Base-by-base conservation (phyloP, 331 rosid genomes). In the Rhamnella rubrinervis region DNA sequence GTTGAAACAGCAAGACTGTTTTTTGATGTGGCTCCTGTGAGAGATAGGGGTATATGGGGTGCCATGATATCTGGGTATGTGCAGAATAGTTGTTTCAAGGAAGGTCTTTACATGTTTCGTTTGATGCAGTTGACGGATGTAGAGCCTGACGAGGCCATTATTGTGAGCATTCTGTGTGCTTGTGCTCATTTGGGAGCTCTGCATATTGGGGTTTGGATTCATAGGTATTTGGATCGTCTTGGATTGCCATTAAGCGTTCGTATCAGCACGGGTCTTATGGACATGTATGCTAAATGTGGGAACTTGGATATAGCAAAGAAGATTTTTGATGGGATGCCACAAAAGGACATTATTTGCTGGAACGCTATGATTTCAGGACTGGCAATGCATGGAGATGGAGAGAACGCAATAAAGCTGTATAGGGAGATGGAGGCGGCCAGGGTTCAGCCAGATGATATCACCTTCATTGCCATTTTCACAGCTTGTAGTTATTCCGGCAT, bases 51-150 rank as follows among this genome's bases (percentile, higher is more conserved):
- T 14, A 65, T 87, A 51, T 92, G 97, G 88, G 93, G 97, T 63
- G 97, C 96, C 16, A 89, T 92, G 96, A 81, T 89, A 61, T 92
- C 92, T 66, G 92, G 92, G 64, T 89, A 87, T 76, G 89, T 87
- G 63, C 92, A 83, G 38, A 87, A 87, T 52, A 75, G 73, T 81
- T 92, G 91, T 68, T 92, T 89, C 64, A 87, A 80, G 70, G 92
- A 89, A 75, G 87, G 89, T 12, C 86, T 89, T 53, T 75, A 71
- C 66, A 21, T 89, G 82, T 89, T 89, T 66, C 85, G 74, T 71
- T 68, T 60, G 81, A 81, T 87, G 87, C 92, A 89, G 86, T 19
- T 44, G 47, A 63, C 66, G 17, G 84, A 80, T 41, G 53, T 68
- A 39, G 87, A 68, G 59, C 85, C 93, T 17, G 92, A 91, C 70